Conservation (phyloP, 2,329 filamentous ascomycete species). For the Ascochyta lentis region DNA sequence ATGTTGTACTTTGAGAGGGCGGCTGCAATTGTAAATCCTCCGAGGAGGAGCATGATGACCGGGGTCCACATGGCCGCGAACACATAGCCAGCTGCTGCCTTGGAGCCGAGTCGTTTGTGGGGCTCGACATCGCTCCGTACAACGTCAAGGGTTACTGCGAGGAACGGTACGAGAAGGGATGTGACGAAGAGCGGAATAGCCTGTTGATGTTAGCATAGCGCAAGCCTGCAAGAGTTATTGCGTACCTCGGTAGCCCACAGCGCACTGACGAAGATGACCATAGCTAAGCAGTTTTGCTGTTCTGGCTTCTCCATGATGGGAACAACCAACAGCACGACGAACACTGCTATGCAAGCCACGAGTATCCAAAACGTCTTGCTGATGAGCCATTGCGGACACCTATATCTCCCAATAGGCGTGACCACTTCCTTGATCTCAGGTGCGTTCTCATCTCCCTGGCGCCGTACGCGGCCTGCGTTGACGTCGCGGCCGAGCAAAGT, state of each 20-base stretch:
- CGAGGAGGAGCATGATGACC: constrained; percentile 96
- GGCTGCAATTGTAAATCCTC: constrained; percentile 94
- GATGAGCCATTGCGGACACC: constrained; percentile 81
- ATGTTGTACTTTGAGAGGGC: constrained; percentile 97
- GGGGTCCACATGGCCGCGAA: constrained; percentile 99
- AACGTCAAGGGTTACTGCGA: constrained; percentile 85
- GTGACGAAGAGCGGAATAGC: constrained; percentile 97
- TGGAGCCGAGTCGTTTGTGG: constrained; percentile 74
- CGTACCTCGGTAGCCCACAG: constrained; percentile 92
- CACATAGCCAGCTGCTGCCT: constrained; percentile 80
- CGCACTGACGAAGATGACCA: constrained; percentile 91
- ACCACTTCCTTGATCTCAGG: constrained; percentile 70
- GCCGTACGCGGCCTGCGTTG: constrained; percentile 69
- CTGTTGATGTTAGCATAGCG: constrained; percentile 53
- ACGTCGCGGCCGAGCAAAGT: constrained; percentile 79
- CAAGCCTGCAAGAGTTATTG: not conserved
- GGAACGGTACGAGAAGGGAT: constrained; percentile 89
- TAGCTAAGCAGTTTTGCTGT: constrained; percentile 93
- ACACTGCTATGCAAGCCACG: constrained; percentile 72
- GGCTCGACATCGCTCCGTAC: constrained; percentile 78
- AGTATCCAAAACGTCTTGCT: constrained; percentile 82
- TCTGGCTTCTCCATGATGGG: constrained; percentile 87
- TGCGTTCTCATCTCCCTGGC: constrained; percentile 85
- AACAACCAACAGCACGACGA: constrained; percentile 74
- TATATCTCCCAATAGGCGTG: constrained; percentile 81